These are phyloP conservation scores for Venturia carpophila DNA, from an alignment of 2,329 filamentous ascomycete species.

Conservation along the genomic window DNA sequence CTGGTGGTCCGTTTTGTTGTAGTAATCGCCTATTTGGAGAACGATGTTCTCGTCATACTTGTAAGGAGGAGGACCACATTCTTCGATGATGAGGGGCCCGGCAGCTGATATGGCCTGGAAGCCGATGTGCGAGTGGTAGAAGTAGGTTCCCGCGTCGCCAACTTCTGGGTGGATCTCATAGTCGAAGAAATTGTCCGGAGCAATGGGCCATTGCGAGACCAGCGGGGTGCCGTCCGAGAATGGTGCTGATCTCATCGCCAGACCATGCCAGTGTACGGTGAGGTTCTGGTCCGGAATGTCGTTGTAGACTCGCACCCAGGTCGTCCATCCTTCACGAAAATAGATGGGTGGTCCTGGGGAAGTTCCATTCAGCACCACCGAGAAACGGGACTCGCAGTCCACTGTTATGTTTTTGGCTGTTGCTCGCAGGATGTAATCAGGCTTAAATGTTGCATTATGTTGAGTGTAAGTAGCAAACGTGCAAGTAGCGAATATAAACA, in stretches of 20 bases:
- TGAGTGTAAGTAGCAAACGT: neutral
- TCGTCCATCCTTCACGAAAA: conserved; percentile 39
- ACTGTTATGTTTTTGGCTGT: conserved; percentile 37
- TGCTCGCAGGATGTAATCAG: conserved; percentile 42
- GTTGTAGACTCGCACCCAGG: conserved; percentile 54
- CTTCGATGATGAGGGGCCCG: conserved; percentile 53
- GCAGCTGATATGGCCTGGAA: conserved; percentile 53
- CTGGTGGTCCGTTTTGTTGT: conserved; percentile 43
- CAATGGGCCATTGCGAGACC: conserved; percentile 59
- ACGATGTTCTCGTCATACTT: conserved; percentile 55
- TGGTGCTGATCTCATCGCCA: conserved; percentile 50
- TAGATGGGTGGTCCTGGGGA: conserved; percentile 45
- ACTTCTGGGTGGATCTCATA: conserved; percentile 51
- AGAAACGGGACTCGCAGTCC: conserved; percentile 41
- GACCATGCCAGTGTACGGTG: conserved; percentile 65
- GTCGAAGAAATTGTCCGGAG: conserved; percentile 55
- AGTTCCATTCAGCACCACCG: conserved; percentile 46
- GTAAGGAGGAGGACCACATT: conserved; percentile 42
- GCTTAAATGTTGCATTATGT: conserved; percentile 29
- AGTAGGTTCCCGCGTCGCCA: conserved; percentile 55
- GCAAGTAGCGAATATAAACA: neutral
- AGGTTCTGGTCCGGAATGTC: conserved; percentile 46
- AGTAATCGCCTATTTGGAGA: conserved; percentile 51
- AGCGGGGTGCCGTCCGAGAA: conserved; percentile 57
- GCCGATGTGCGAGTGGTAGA: conserved; percentile 60